Conservation (phyloP, 305 asterid genomes). For the Solanum chacoense region DNA sequence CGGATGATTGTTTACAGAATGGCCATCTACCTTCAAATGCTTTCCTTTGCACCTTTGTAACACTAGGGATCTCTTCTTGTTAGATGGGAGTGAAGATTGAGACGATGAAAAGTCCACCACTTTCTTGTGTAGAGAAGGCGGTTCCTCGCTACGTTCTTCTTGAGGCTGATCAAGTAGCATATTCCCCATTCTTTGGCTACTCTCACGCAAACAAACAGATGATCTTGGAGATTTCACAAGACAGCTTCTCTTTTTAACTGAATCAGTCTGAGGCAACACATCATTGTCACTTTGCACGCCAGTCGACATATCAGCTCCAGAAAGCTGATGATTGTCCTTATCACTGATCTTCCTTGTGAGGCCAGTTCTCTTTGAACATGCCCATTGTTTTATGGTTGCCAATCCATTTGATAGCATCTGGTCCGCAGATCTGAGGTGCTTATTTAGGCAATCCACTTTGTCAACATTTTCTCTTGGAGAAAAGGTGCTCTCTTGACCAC, state of each 20-base stretch:
- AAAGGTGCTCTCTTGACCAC: slow-evolving; percentile 17
- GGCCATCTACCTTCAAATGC: slow-evolving; percentile 20
- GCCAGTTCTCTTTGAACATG: slow-evolving; percentile 48
- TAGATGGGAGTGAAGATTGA: slow-evolving; percentile 13
- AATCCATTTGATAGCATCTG: slow-evolving; percentile 25
- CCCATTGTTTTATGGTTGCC: slow-evolving; percentile 47
- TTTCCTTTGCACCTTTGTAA: slow-evolving; percentile 22
- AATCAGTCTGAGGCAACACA: slow-evolving; percentile 15
- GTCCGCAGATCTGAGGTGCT: slow-evolving; percentile 16
- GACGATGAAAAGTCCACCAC: slow-evolving; percentile 15
- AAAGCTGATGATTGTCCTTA: slow-evolving; percentile 22
- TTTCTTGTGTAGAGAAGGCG: slow-evolving; percentile 28
- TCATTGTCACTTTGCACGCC: slow-evolving; percentile 18
- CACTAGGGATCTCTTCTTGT: slow-evolving; percentile 18
- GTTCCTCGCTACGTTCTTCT: slow-evolving; percentile 8
- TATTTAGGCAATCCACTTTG: slow-evolving; percentile 18
- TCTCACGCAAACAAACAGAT: slow-evolving; percentile 20
- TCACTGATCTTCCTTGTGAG: slow-evolving; percentile 27
- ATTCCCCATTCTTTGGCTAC: slow-evolving; percentile 24
- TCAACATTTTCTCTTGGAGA: slow-evolving; percentile 23
- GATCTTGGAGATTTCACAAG: slow-evolving; percentile 15
- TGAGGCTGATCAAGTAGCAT: slow-evolving; percentile 2
- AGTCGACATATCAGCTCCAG: slow-evolving; percentile 9
- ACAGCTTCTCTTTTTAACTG: slow-evolving; percentile 21
- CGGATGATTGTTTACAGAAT: slow-evolving; percentile 12